A percentile compares a stretch with the other conserved stretches of the same genome.
phyloP scores from a whole-genome alignment of 176 grass and related monocot species.

The Hordeum marinum region DNA sequence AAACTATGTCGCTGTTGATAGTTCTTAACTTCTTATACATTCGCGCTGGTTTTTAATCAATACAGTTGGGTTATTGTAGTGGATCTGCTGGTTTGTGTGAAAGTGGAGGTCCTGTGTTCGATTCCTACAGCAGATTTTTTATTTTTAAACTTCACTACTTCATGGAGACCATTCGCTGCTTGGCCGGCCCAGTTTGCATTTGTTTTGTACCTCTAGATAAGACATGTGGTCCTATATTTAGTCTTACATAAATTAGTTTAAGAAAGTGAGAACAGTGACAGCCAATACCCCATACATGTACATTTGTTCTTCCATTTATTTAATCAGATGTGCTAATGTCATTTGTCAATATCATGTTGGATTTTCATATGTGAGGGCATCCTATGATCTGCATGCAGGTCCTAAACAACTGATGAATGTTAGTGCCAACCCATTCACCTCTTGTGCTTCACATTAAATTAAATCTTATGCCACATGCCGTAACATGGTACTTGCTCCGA shows the following conservation, averaged over 20 bases:
- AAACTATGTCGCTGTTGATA: no score
- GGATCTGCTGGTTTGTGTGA: no score
- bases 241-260: not conserved
- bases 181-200: no score
- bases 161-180: no score
- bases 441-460: not conserved
- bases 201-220: not conserved
- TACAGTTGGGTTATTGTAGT: no score
- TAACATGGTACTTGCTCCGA: not conserved
- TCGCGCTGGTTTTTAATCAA: no score
- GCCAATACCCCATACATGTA: not conserved
- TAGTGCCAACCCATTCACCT: not conserved
- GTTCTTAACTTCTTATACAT: no score
- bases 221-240: not conserved
- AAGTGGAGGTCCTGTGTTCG: no score
- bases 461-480: not conserved
- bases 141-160: no score
- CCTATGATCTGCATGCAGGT: not conserved
- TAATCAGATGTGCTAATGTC: not conserved
- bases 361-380: not conserved
- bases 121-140: no score
- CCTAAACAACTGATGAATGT: not conserved
- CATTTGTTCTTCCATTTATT: not conserved
- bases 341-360: not conserved
- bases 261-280: not conserved